Evolutionary conservation across 768 basidiomycete species (phyloP), one percentile per base, ranked within the genome.

Genomic region (Suillus luteus): DNA sequence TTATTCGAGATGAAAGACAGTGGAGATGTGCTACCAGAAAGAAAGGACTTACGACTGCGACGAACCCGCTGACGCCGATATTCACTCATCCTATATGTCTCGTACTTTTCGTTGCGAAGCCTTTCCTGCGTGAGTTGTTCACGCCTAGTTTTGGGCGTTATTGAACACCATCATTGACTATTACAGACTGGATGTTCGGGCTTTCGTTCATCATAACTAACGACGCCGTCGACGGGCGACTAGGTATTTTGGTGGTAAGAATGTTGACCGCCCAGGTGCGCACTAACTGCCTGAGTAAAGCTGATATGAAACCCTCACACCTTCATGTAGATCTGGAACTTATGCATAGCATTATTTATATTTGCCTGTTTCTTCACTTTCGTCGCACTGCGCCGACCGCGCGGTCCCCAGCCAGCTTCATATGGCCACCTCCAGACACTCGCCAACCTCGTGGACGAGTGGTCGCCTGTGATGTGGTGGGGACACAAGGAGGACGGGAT

Each of bases 111-210:
- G 1, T 60, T 9, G 62, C 65, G 19, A 76, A 75, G 37, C 71
- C 71, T 14, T 10, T 76, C 19, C 43, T 75, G 19, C 73, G 74
- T 75, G 51, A 66, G 73, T 68, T 11, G 27, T 35, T 19, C 33
- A 1, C 2, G 8, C 17, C 8, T 33, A 38, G 19, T 44, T n/a
- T 35, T 31, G n/a, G n/a, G n/a, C n/a, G 3, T 33, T 31, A 52
- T n/a, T 64, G 61, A 38, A 10, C 3, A 31, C 3, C 0, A 31
- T 51, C 24, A 3, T 51, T 1, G 3, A 31, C 12, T 41, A 15
- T 43, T 3, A 12, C 54, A 75, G 73, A 75, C 44, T 74, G 73
- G 75, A 75, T 76, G 75, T 70, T 76, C 40, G 73, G 73, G 8
- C 70, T 75, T 35, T 69, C 72, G 5, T 67, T 76, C 40, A 65